phyloP scores from a whole-genome alignment of 768 basidiomycete species.

The Mycena leptocephala region DNA sequence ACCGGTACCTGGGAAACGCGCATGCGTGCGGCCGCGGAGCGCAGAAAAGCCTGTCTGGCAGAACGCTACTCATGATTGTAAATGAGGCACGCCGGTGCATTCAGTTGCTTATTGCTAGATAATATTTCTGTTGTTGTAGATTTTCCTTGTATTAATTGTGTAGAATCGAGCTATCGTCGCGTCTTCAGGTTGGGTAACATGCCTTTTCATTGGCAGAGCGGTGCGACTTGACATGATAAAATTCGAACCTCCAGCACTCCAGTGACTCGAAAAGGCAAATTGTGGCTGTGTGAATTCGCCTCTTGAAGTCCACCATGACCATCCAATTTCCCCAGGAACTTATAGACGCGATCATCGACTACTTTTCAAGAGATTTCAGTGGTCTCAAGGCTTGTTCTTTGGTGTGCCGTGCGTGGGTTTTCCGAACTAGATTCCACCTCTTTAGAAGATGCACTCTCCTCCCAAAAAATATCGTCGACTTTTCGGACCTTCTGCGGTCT shows the following conservation, averaged over 20 bases:
- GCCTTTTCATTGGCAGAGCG: too few species aligned
- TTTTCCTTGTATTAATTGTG: neutral
- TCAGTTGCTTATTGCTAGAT: neutral
- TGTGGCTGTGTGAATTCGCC: too few species aligned
- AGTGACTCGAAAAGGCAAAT: neutral
- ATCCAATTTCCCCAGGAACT: conserved; percentile 57
- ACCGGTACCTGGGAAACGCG: conserved; percentile 29
- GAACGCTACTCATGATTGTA: conserved; percentile 9
- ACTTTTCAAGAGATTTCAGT: conserved; percentile 50
- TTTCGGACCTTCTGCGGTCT: neutral
- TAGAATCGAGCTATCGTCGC: neutral
- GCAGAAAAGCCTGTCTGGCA: conserved; percentile 40
- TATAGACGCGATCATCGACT: conserved; percentile 63
- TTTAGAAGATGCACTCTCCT: conserved; percentile 41
- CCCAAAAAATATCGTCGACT: neutral
- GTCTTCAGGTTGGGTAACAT: too few species aligned
- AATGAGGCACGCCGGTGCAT: neutral
- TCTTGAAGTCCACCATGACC: too few species aligned
- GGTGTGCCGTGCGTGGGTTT: conserved; percentile 58
- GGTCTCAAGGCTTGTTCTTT: conserved; percentile 53
- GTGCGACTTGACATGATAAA: too few species aligned
- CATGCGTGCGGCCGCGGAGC: conserved; percentile 49
- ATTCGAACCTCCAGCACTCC: too few species aligned
- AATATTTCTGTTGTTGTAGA: neutral
- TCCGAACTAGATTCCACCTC: conserved; percentile 56